These are phyloP conservation scores for Fragilariopsis cylindrus DNA, from an alignment of 108 stramenopile genomes.

Conservation along the genomic window DNA sequence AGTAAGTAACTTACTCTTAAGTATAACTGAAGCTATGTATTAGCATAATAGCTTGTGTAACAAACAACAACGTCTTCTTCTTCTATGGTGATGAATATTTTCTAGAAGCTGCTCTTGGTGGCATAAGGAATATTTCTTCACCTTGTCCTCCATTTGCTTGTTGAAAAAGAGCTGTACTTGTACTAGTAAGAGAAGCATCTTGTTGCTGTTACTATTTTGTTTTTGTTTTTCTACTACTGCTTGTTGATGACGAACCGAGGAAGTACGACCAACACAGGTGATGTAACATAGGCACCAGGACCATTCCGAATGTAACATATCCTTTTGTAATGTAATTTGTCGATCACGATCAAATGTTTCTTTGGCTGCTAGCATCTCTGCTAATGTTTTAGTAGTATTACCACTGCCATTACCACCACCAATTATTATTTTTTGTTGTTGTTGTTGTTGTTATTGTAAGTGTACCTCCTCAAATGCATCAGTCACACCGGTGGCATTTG, in stretches of 20 bases:
- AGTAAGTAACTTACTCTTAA: too few species aligned
- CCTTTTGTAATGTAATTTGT: constrained; percentile 32
- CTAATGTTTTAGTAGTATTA: neutral
- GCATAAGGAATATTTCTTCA: constrained; percentile 31
- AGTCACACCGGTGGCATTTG: neutral
- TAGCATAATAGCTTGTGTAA: neutral
- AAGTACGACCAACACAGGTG: neutral
- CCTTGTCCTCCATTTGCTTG: constrained; percentile 23
- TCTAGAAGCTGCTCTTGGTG: neutral
- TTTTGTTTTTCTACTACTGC: neutral
- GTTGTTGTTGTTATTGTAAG: neutral
- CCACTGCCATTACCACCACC: neutral
- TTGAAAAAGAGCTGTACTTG: constrained; percentile 3
- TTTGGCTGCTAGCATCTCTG: constrained; percentile 16
- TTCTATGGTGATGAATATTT: too few species aligned
- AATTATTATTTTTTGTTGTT: too few species aligned
- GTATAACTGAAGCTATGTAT: too few species aligned
- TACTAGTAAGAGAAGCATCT: neutral
- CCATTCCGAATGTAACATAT: constrained; percentile 43
- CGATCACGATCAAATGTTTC: constrained; percentile 44
- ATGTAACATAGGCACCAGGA: neutral
- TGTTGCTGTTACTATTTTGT: neutral
- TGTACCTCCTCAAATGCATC: neutral
- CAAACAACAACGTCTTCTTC: neutral
- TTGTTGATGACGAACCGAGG: neutral